Conservation (phyloP, 106 monocot species). For the Phalaenopsis equestris region DNA sequence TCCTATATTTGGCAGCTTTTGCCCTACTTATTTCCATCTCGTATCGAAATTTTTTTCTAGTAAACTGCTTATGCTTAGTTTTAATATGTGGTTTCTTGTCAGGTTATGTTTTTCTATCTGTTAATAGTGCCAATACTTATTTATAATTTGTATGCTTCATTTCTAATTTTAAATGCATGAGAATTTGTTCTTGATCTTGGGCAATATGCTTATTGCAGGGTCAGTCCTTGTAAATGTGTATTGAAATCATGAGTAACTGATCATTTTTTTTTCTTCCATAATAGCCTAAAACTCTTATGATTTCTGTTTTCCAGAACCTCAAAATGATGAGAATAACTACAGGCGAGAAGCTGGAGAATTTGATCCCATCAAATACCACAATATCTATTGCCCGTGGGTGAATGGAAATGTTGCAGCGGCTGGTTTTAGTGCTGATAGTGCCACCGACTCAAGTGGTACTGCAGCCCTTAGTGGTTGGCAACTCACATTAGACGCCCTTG, state of each 20-base stretch:
- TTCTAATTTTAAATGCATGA: neutral
- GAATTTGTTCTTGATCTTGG: neutral
- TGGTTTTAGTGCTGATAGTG: constrained; percentile 38
- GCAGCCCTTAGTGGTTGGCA: constrained; percentile 75
- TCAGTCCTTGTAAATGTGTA: neutral
- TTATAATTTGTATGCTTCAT: too few relatives aligned
- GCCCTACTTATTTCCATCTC: neutral
- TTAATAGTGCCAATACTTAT: too few relatives aligned
- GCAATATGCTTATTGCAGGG: neutral
- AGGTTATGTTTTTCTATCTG: too few relatives aligned
- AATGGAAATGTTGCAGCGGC: constrained; percentile 91
- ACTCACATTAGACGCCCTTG: constrained; percentile 85
- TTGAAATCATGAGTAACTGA: neutral
- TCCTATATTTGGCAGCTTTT: neutral
- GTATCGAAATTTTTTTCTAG: neutral
- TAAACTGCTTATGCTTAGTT: neutral
- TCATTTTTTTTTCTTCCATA: neutral
- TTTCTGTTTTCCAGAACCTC: constrained; percentile 21
- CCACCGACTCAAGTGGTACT: constrained; percentile 38
- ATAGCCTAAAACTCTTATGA: neutral
- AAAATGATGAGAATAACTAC: constrained; percentile 74
- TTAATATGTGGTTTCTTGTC: too few relatives aligned
- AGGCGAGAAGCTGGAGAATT: constrained; percentile 54
- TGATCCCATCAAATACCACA: constrained; percentile 82
- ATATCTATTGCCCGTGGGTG: constrained; percentile 82